Evolutionary conservation across 768 basidiomycete species (phyloP), one percentile per base, ranked within the genome.

Genomic region (Leccinum broughii): DNA sequence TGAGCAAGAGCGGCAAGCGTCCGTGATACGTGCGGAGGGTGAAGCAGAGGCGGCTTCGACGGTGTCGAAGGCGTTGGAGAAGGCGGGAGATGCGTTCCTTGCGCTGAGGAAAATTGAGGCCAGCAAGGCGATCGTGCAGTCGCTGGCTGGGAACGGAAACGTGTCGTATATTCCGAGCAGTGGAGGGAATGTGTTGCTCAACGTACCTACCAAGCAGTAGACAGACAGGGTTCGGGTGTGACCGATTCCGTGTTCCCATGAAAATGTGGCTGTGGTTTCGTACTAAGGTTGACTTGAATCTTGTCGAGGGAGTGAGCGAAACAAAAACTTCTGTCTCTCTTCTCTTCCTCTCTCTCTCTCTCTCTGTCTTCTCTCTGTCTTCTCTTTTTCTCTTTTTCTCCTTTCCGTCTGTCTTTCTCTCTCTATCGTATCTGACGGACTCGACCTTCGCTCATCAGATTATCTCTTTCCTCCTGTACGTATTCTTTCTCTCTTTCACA

Each of bases 1-100:
- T 30, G 97, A 98, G 73, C 97, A 99, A 89, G 97, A 99, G 75
- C 87, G 95, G 62, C 95, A 98, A 80, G 97, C 97, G 0, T 91
- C 95, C 1, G 95, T 99, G 60, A 98, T 99, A 58, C 87, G 97
- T 51, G 97, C 97, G 1, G 96, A 99, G 75, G 97, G 97, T 56
- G 96, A 99, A 79, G 97, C 96, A 2, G 95, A 98, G 77, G 97
- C 97, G 5, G 97, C 97, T 2, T 78, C 86, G 62, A 96, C 94
- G 56, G 96, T 99, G 70, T 95, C 93, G 17, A 83, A 80, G 60
- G 92, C 97, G 24, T 77, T 99, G 71, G 90, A 92, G 70, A 92
- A 88, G 79, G 96, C 97, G 2, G 96, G 96, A 9, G 95, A 97
- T 68, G 95, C 93, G 34, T 96, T 99, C 76, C 87, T 99, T 55